Evolutionary conservation across 805 yeast species (phyloP).

Genomic region (Clavispora asparagi): DNA sequence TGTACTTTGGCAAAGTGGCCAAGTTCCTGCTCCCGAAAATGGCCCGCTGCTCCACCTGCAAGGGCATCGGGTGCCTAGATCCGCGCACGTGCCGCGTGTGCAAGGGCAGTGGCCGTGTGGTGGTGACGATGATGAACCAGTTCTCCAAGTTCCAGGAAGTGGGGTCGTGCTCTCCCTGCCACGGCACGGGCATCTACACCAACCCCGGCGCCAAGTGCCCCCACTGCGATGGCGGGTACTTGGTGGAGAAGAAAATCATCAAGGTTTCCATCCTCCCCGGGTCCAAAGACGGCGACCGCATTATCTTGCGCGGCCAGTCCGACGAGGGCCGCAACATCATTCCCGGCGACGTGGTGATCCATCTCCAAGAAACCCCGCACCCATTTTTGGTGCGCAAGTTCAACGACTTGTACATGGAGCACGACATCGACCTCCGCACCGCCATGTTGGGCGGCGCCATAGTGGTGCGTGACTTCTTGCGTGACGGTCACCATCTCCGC

Average conservation of each 20-base stretch:
- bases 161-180: constrained; percentile 28
- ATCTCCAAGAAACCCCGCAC: constrained; percentile 39
- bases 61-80: constrained; percentile 47
- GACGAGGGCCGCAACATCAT: constrained; percentile 56
- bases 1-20: constrained; percentile 52
- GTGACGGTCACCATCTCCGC: constrained; percentile 26
- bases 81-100: constrained; percentile 32
- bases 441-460: constrained; percentile 56
- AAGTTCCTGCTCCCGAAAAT: constrained; percentile 52
- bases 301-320: constrained; percentile 54
- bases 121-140: constrained; percentile 40
- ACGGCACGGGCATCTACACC: constrained; percentile 29
- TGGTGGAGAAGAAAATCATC: constrained; percentile 45
- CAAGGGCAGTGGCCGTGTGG: constrained; percentile 42
- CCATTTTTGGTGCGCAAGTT: constrained; percentile 37
- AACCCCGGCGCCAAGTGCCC: constrained; percentile 19
- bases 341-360: constrained; percentile 66
- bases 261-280: constrained; percentile 56
- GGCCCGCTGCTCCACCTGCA: constrained; percentile 45
- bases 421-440: constrained; percentile 46
- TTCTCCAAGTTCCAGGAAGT: constrained; percentile 37
- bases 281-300: constrained; percentile 44
- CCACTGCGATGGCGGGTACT: constrained; percentile 33
- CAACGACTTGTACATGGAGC: constrained; percentile 40
- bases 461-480: constrained; percentile 25